Percentiles rank a stretch among this genome's conserved stretches.
These are phyloP conservation scores for Casuarina cunninghamiana DNA, from an alignment of 306 rosid genomes.

Conservation along the genomic window DNA sequence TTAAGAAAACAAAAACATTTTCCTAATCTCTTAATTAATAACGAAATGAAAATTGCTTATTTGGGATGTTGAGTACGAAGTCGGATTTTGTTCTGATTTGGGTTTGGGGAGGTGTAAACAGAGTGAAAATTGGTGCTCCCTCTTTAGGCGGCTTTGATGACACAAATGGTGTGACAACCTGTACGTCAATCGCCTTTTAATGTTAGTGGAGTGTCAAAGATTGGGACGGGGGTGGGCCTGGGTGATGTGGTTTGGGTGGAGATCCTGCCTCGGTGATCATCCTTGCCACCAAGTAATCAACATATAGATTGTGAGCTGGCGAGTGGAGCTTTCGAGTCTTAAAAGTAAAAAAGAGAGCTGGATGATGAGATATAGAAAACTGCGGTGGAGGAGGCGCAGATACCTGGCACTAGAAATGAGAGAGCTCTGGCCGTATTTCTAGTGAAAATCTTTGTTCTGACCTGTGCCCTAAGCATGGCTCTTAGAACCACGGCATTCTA, in stretches of 20 bases:
- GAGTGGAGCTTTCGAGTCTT: too few species aligned
- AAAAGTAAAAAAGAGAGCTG: too few species aligned
- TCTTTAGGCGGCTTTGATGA: background rate
- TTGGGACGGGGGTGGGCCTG: background rate
- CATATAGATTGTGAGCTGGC: too few species aligned
- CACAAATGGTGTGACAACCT: background rate
- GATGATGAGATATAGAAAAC: too few species aligned
- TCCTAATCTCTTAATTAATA: background rate
- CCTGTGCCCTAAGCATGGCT: too few species aligned
- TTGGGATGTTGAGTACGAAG: background rate
- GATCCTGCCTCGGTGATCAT: background rate
- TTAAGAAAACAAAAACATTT: background rate
- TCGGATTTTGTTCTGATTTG: background rate
- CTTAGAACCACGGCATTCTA: too few species aligned
- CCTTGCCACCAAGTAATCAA: background rate
- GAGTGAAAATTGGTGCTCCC: background rate
- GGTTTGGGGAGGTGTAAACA: background rate
- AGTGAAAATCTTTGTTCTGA: too few species aligned
- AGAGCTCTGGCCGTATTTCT: too few species aligned
- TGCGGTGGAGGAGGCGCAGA: too few species aligned
- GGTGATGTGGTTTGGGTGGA: background rate
- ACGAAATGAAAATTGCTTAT: background rate
- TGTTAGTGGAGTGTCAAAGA: background rate
- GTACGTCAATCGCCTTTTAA: background rate
- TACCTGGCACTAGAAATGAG: too few species aligned